Evolutionary conservation across 352 stramenopile species (phyloP).

Genomic region (Pythium sukuiense): DNA sequence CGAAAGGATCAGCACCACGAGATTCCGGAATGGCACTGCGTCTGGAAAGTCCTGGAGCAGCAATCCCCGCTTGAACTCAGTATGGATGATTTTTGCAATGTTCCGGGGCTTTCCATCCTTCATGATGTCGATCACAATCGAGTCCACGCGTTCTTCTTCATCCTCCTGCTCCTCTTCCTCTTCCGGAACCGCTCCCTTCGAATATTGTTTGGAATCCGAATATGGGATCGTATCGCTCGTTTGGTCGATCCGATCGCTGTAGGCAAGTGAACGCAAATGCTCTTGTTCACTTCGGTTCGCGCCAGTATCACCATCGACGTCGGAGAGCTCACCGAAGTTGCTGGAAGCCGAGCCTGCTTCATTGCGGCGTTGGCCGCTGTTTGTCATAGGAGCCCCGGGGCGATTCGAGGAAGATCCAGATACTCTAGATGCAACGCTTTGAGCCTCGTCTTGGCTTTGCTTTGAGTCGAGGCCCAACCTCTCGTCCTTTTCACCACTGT

Average conservation of each 20-base stretch:
- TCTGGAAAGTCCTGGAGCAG: constrained; percentile 50
- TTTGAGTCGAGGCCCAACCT: constrained; percentile 3
- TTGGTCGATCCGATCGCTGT: neutral
- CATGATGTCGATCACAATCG: constrained; percentile 43
- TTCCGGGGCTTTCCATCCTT: constrained; percentile 56
- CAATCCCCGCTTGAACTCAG: constrained; percentile 45
- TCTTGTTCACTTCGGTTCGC: neutral
- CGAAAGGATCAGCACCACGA: constrained; percentile 63
- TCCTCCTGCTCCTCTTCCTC: constrained; percentile 37
- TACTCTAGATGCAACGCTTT: constrained; percentile 4
- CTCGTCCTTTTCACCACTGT: constrained; percentile 8
- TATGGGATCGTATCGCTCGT: neutral
- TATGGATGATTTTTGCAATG: constrained; percentile 53
- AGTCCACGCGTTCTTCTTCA: constrained; percentile 44
- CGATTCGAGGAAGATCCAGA: constrained; percentile 1
- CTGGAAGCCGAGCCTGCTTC: neutral
- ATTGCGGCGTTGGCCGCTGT: neutral
- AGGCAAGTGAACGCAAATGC: constrained; percentile 1
- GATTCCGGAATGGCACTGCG: constrained; percentile 52
- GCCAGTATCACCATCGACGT: neutral
- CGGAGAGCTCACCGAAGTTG: constrained; percentile 3
- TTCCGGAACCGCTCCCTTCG: neutral
- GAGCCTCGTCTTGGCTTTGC: constrained; percentile 9
- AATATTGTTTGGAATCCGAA: neutral
- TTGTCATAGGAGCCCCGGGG: neutral